phyloP scores from a whole-genome alignment of 2,329 filamentous ascomycete species.

The Clonostachys rhizophaga region DNA sequence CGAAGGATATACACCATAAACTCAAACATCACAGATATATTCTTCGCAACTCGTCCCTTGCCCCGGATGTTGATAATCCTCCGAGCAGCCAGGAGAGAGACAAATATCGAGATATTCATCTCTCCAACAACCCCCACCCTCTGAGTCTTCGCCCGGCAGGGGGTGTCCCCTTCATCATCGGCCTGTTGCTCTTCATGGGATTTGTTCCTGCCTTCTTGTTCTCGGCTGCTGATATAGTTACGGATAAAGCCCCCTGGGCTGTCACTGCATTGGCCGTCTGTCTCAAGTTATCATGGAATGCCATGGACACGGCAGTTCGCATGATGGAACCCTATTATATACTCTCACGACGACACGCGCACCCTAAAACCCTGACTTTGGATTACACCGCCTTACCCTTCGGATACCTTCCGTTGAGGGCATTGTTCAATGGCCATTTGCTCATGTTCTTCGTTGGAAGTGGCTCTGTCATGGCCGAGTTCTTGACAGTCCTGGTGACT shows the following conservation, averaged over 20 bases:
- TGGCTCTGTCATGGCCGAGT: conserved; percentile 68
- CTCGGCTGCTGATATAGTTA: conserved; percentile 44
- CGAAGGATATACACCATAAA: conserved; percentile 62
- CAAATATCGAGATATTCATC: conserved; percentile 41
- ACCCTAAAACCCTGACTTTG: conserved; percentile 60
- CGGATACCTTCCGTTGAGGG: conserved; percentile 57
- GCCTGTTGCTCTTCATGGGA: conserved; percentile 49
- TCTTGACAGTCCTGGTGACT: conserved; percentile 65
- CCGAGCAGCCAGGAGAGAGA: conserved; percentile 33
- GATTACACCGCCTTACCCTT: conserved; percentile 73
- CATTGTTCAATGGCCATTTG: conserved; percentile 58
- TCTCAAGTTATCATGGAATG: conserved; percentile 65
- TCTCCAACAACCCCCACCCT: conserved; percentile 61
- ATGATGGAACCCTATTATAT: conserved; percentile 75
- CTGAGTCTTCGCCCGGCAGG: conserved; percentile 60
- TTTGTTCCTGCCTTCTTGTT: conserved; percentile 62
- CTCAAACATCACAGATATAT: conserved; percentile 65
- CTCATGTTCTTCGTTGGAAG: conserved; percentile 65
- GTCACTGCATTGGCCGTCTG: conserved; percentile 61
- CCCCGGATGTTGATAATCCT: conserved; percentile 52
- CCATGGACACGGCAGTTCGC: conserved; percentile 64
- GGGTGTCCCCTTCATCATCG: conserved; percentile 55
- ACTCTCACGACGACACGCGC: conserved; percentile 60
- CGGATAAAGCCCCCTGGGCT: conserved; percentile 59
- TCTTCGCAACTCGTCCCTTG: conserved; percentile 65